phyloP scores from a whole-genome alignment of 2,329 filamentous ascomycete genomes.

The Parastagonospora nodorum region DNA sequence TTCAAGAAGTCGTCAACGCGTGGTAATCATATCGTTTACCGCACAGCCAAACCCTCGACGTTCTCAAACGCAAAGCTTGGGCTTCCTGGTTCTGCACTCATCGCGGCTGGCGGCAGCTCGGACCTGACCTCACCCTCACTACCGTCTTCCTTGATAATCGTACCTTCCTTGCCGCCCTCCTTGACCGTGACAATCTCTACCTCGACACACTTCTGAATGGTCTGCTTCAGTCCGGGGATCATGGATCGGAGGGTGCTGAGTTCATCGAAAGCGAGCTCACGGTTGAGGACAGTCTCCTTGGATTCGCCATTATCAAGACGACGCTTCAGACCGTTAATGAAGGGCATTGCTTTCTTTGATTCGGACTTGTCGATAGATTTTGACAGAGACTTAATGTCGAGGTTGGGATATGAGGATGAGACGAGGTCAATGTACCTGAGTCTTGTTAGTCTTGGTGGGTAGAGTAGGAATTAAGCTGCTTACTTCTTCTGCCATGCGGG shows the following conservation, averaged over 20 bases:
- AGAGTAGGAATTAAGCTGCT: constrained; percentile 50
- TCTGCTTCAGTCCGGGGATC: constrained; percentile 77
- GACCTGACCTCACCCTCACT: constrained; percentile 63
- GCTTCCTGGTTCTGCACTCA: constrained; percentile 77
- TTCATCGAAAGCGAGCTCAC: constrained; percentile 88
- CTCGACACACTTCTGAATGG: constrained; percentile 68
- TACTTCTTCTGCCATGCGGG: constrained; percentile 92
- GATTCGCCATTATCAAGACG: constrained; percentile 73
- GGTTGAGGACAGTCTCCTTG: constrained; percentile 72
- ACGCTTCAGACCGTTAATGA: constrained; percentile 86
- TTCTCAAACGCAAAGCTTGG: constrained; percentile 89
- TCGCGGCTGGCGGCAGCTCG: constrained; percentile 65
- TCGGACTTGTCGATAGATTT: constrained; percentile 82
- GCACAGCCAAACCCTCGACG: constrained; percentile 51
- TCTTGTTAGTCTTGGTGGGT: not conserved
- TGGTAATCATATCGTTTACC: constrained; percentile 10
- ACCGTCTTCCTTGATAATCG: constrained; percentile 58
- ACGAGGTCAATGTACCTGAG: constrained; percentile 41
- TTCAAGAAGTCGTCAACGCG: no score
- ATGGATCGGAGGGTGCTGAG: constrained; percentile 75
- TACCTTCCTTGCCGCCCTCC: constrained; percentile 70
- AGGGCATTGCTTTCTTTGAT: constrained; percentile 98
- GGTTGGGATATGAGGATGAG: constrained; percentile 43
- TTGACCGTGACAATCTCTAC: constrained; percentile 75
- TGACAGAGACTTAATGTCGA: constrained; percentile 82